Base-by-base conservation (phyloP, 1,284 basidiomycete genomes). In the Ganoderma boninense region DNA sequence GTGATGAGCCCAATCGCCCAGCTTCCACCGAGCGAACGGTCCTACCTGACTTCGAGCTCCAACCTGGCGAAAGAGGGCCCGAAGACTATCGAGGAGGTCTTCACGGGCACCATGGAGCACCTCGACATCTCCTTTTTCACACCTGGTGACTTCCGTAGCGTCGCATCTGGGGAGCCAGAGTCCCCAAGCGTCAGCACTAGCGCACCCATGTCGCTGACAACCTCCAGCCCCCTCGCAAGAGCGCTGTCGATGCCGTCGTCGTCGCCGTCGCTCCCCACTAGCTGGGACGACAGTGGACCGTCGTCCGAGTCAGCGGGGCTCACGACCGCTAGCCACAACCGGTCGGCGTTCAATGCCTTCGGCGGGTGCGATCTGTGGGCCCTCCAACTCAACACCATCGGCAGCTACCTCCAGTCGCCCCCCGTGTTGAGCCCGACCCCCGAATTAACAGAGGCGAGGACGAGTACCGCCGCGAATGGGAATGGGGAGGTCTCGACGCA, bases 41-140 rank as follows among this genome's bases (percentile, higher is more conserved):
- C 60, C 23, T 52, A 44, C 8, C 16, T 38, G 23, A 4, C 66
- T 0, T 29, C 65, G 5, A n/a, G 44, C 40, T 29, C 49, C 7
- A 29, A 38, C 16, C 38, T 49, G n/a, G 18, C 23, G 18, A 67
- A 40, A 23, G 35, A 43, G 26, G 46, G 26, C 62, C 35, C 26
- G 40, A 54, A 18, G 43, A 68, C 54, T 52, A 7, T 68, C 26
- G 66, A 62, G 1, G 62, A 63, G 14, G 29, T 64, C 2, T 0
- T 68, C 16, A 59, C 61, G 2, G 40, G 13, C 6, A 18, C 52
- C 0, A 46, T 68, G 54, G 29, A 64, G 29, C 62, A 46, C 10
- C 32, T 68, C 38, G 52, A 49, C 52, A 23, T 64, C 29, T 64
- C 62, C n/a, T 2, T 35, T 4, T 23, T n/a, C 49, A 20, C n/a